These are phyloP conservation scores for Leishmania mexicana DNA, from an alignment of 208 protist species.

Conservation along the genomic window DNA sequence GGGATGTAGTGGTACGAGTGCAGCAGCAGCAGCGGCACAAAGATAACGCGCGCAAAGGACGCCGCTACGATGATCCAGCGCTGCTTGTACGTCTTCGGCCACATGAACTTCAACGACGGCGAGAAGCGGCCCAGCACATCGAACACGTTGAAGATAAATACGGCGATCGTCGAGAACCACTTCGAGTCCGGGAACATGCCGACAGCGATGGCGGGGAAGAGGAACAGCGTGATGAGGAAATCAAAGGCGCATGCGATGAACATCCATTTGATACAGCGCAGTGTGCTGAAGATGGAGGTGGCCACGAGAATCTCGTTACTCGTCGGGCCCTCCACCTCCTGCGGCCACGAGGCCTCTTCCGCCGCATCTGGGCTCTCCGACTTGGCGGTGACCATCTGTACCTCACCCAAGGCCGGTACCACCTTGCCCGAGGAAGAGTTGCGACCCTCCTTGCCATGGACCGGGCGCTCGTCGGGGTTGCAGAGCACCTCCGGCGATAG, in stretches of 20 bases:
- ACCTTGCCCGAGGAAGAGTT: background rate
- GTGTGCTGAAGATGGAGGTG: conserved; percentile 25
- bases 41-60: conserved; percentile 45
- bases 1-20: conserved; percentile 62
- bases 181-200: conserved; percentile 46
- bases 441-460: background rate
- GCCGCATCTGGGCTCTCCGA: background rate
- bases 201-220: conserved; percentile 58
- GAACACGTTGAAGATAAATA: conserved; percentile 64
- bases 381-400: background rate
- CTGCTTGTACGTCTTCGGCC: conserved; percentile 33
- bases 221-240: conserved; percentile 63
- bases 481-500: background rate
- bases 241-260: conserved; percentile 38
- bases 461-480: conserved; percentile 9
- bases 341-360: background rate
- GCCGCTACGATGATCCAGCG: conserved; percentile 44
- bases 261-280: conserved; percentile 42
- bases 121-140: conserved; percentile 55
- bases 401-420: background rate
- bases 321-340: conserved; percentile 9
- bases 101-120: conserved; percentile 44
- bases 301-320: conserved; percentile 21
- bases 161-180: conserved; percentile 59
- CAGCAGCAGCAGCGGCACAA: conserved; percentile 66